These are phyloP conservation scores for Picea mariana DNA, from an alignment of 83 land plant species.

Conservation along the genomic window DNA sequence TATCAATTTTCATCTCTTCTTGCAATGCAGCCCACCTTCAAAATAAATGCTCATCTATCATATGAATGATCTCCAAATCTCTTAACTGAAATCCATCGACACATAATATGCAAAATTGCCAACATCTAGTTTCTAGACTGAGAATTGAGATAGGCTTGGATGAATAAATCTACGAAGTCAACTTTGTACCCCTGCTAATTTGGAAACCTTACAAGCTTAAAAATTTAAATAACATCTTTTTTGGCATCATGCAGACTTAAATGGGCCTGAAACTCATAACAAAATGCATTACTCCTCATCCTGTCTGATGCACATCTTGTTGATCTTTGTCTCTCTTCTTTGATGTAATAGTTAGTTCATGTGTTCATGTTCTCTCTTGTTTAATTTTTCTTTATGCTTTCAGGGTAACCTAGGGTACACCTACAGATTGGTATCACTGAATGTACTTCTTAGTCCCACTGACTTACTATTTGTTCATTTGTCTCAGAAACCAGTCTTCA, in stretches of 20 bases:
- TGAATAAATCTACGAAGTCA: background rate
- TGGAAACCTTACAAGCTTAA: background rate
- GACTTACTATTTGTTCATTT: too few species aligned
- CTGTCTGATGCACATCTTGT: too few species aligned
- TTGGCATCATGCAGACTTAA: background rate
- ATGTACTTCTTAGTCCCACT: too few species aligned
- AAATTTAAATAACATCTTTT: background rate
- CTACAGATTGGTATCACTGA: too few species aligned
- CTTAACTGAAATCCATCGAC: background rate
- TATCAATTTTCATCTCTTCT: slow-evolving; percentile 92
- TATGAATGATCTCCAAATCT: background rate
- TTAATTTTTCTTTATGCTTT: too few species aligned
- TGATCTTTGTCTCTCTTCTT: too few species aligned
- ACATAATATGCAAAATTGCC: background rate
- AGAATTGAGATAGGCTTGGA: slow-evolving; percentile 1
- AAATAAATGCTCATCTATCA: background rate
- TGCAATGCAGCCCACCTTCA: slow-evolving; percentile 73
- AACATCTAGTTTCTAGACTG: background rate
- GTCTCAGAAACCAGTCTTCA: background rate
- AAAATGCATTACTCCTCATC: too few species aligned
- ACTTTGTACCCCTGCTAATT: too few species aligned
- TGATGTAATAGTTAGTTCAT: too few species aligned
- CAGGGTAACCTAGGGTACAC: too few species aligned
- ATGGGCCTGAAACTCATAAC: background rate
- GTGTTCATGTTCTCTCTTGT: too few species aligned